Evolutionary conservation across 768 basidiomycete species (phyloP), one percentile per base, ranked within the genome.

Genomic region (Lepiota brunneoincarnata): DNA sequence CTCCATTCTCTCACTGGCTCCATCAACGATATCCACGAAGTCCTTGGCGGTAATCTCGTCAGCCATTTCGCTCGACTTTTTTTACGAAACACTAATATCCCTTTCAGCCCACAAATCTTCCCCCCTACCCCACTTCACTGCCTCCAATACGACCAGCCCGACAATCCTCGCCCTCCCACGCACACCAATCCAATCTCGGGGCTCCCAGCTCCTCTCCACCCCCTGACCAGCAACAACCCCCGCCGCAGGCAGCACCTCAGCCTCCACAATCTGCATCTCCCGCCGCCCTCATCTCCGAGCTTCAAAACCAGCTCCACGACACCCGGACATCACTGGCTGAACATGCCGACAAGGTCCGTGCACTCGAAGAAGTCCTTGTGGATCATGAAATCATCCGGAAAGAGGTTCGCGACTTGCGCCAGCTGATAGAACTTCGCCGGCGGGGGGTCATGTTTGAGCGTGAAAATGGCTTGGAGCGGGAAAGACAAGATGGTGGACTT

Each of bases 11-110:
- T 98, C 28, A 87, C 82, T 14, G 80, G 80, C 11, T 79, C 89
- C 3, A 91, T 99, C 82, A 82, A 75, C 38, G 93, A 97, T n/a
- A 91, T 98, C 40, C 87, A 92, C 56, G 93, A 97, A 61, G 93
- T 91, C 0, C 75, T 99, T 4, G 89, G 89, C 31, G 96, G 96
- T 2, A 79, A 82, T 34, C 61, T 89, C 64, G 93, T 94, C 54
- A 57, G 87, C 78, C 24, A 37, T 54, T 35, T 45, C 41, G 53
- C 17, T 23, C 24, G n/a, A 20, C 23, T 17, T 14, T 21, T 56
- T 48, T 51, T 7, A 23, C 24, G 28, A 43, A 41, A 40, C 49
- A 10, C 20, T 44, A 18, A 20, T 21, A 48, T 42, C 14, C 47
- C 38, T 39, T 58, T 18, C 64, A 89, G 87, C 85, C 87, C 41